A percentile compares a stretch with the other conserved stretches of the same genome.
Evolutionary conservation across 176 grass and related monocot species (phyloP).

Genomic region (Carex cristatella): DNA sequence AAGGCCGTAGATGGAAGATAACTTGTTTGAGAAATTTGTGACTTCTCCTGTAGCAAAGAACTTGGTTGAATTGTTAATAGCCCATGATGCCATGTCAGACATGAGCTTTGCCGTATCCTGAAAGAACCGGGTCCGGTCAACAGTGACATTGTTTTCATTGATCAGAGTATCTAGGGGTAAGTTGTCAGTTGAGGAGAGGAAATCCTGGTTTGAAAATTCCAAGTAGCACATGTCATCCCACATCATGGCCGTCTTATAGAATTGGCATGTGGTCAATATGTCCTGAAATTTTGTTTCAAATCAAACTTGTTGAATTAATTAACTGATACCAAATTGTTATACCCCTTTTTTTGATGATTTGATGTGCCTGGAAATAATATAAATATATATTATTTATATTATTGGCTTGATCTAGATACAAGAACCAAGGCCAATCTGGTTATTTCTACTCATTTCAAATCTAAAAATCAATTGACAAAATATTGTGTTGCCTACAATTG

Average conservation of each 20-base stretch:
- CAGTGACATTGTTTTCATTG: constrained; percentile 9
- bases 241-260: constrained; percentile 22
- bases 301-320: background rate
- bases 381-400: background rate
- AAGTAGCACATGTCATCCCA: constrained; percentile 25
- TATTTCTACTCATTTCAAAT: background rate
- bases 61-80: constrained; percentile 13
- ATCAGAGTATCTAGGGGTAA: background rate
- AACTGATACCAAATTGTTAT: background rate
- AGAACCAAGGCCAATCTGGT: background rate
- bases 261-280: background rate
- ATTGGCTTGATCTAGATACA: background rate
- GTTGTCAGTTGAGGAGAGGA: constrained; percentile 26
- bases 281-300: constrained; percentile 13
- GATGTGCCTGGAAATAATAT: background rate
- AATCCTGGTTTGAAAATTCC: constrained; percentile 34
- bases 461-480: background rate
- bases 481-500: background rate
- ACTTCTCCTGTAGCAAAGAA: constrained; percentile 26
- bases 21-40: constrained; percentile 15
- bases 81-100: constrained; percentile 2
- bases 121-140: background rate
- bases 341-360: background rate
- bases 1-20: constrained; percentile 24
- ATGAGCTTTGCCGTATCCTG: constrained; percentile 10